Base-by-base conservation (phyloP, 352 stramenopile species). In the Globisporangium lucens region DNA sequence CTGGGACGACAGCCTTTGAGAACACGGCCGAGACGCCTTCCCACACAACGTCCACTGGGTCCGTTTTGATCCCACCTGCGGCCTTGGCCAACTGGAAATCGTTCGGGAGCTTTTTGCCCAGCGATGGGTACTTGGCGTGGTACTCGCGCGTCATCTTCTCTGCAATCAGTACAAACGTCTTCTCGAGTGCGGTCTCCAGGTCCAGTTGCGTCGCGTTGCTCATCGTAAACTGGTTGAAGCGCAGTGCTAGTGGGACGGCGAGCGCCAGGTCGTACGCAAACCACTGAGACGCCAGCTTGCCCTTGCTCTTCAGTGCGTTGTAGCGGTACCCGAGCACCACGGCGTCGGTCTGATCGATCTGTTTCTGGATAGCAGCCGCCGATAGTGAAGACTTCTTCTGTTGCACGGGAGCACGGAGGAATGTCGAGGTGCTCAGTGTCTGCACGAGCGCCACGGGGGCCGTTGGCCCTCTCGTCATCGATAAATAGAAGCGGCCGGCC, bases 11-110 rank as follows among this genome's bases (percentile, higher is more conserved):
- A 22, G 52, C 52, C 52, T 36, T 57, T 10, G 30, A 27, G 24
- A 57, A 57, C 13, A 17, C 13, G 2, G 24, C 20, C 12, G 52
- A 24, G 52, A 57, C 12, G 52, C 36, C 52, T 9, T 24, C 27
- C 52, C 52, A 57, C 13, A 57, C 52, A 10, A 17, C 10, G 7
- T 57, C 52, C 13, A 20, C 24, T 57, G 52, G 52, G 4, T 57
- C 24, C 3, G 52, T 57, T 4, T 33, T 30, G 52, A 57, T 36
- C 52, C 52, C 52, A 8, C 24, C 13, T 3, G 52, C 52, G 2
- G 20, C 52, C 52, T 57, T 57, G 52, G 52, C 27, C 52, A 57
- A 22, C 27, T 57, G 52, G 52, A 57, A 57, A 33, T 57, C 52
- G 24, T 33, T 36, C 4, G 52, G 52, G 12, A 57, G 52, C 13